Conservation (phyloP, 306 rosid genomes). For the Vachellia pachyceras region DNA sequence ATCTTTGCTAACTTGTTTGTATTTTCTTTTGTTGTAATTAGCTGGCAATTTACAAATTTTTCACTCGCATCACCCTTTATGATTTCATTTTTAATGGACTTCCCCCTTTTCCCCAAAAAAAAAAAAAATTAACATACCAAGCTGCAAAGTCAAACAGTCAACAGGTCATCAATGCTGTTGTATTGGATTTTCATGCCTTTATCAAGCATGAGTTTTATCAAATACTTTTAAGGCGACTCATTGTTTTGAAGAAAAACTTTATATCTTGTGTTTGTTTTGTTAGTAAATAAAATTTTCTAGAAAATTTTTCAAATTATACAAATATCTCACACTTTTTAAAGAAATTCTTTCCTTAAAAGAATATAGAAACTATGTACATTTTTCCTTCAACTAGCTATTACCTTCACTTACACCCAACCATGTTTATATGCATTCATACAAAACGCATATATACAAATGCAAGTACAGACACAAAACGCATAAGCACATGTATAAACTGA, state of each 20-base stretch:
- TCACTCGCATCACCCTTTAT: too few relatives aligned
- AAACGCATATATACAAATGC: too few relatives aligned
- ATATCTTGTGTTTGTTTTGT: background rate
- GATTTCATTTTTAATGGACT: too few relatives aligned
- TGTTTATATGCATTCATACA: too few relatives aligned
- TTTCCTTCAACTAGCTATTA: background rate
- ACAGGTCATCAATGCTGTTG: background rate
- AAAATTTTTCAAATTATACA: background rate
- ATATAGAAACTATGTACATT: background rate
- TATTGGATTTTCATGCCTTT: background rate
- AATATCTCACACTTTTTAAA: background rate
- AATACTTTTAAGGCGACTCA: background rate
- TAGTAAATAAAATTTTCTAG: background rate
- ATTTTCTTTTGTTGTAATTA: too few relatives aligned
- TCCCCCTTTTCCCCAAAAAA: too few relatives aligned
- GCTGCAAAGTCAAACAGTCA: slow-evolving; percentile 6
- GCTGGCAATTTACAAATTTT: too few relatives aligned
- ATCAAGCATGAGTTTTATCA: slow-evolving; percentile 5
- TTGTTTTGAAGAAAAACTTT: background rate
- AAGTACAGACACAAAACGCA: background rate
- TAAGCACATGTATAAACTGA: background rate
- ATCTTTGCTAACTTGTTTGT: too few relatives aligned
- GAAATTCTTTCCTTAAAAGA: background rate
- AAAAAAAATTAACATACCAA: background rate
- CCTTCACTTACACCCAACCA: background rate